Conservation (phyloP, 2,329 filamentous ascomycete species). For the Ploettnerulaceae sp. region DNA sequence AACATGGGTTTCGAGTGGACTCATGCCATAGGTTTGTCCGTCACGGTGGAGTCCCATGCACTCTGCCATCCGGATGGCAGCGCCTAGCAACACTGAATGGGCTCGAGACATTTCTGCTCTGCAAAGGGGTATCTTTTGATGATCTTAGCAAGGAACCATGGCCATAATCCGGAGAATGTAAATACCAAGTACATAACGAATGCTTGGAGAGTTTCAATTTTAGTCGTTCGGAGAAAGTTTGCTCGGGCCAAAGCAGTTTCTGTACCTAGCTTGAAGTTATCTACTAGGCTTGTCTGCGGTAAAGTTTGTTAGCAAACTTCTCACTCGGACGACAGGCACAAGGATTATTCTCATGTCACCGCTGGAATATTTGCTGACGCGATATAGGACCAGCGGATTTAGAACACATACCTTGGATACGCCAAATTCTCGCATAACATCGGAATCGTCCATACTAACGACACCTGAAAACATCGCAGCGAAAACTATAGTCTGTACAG, state of each 20-base stretch:
- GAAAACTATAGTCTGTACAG: constrained; percentile 65
- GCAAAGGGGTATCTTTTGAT: constrained; percentile 61
- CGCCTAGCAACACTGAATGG: constrained; percentile 67
- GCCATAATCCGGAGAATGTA: constrained; percentile 13
- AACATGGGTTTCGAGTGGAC: constrained; percentile 64
- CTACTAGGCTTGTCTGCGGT: constrained; percentile 47
- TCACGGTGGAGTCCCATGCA: constrained; percentile 75
- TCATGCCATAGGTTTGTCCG: constrained; percentile 55
- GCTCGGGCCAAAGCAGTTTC: constrained; percentile 64
- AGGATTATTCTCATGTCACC: not conserved
- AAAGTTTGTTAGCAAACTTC: not conserved
- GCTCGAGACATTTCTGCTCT: constrained; percentile 66
- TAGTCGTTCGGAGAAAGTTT: constrained; percentile 66
- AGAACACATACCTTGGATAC: constrained; percentile 38
- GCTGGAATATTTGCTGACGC: too few relatives aligned
- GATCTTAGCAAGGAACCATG: constrained; percentile 3
- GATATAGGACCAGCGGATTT: not conserved
- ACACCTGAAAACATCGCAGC: constrained; percentile 64
- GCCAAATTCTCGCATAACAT: constrained; percentile 48
- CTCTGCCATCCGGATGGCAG: constrained; percentile 68
- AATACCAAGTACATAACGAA: constrained; percentile 71
- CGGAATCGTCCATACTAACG: constrained; percentile 57
- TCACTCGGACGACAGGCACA: not conserved
- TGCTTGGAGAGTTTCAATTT: constrained; percentile 69
- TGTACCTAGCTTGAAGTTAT: constrained; percentile 59